These are phyloP conservation scores for Gymnopus androsaceus DNA, from an alignment of 1,284 basidiomycete species.

Conservation along the genomic window DNA sequence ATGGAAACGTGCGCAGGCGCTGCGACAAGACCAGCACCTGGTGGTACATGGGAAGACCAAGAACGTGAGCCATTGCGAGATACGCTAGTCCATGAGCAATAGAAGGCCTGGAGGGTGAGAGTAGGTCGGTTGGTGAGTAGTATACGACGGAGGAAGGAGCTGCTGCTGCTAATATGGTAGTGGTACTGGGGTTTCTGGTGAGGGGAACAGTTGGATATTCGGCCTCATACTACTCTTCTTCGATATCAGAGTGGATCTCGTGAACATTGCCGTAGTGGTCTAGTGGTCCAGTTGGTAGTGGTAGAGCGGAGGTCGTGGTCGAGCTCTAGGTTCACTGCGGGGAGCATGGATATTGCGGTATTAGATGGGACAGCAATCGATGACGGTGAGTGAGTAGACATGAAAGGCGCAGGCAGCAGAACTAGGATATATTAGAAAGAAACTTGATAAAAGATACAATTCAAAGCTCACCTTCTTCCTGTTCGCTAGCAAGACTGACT, in stretches of 20 bases:
- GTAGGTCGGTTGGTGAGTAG: slow-evolving; percentile 32
- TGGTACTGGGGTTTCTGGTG: slow-evolving; percentile 29
- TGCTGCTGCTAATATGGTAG: slow-evolving; percentile 10
- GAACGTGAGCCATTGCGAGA: neutral
- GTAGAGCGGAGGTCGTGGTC: slow-evolving; percentile 31
- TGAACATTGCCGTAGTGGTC: neutral
- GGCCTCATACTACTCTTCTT: slow-evolving; percentile 19
- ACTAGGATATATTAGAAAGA: too few species aligned
- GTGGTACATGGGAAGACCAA: slow-evolving; percentile 7
- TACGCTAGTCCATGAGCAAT: slow-evolving; percentile 21
- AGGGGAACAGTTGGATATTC: slow-evolving; percentile 17
- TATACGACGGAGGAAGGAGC: slow-evolving; percentile 38
- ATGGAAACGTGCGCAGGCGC: neutral
- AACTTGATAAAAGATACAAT: too few species aligned
- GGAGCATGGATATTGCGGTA: too few species aligned
- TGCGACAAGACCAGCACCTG: neutral
- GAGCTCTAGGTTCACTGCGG: too few species aligned
- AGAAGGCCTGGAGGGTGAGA: slow-evolving; percentile 21
- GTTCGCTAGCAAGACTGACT: too few species aligned
- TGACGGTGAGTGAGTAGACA: too few species aligned
- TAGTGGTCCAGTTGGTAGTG: slow-evolving; percentile 33
- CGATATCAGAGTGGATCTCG: slow-evolving; percentile 8
- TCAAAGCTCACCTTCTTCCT: too few species aligned
- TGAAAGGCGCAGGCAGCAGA: too few species aligned
- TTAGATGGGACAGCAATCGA: too few species aligned